These are phyloP conservation scores for Candida tetrigidarum DNA, from an alignment of 1,139 yeast genomes.

Conservation along the genomic window DNA sequence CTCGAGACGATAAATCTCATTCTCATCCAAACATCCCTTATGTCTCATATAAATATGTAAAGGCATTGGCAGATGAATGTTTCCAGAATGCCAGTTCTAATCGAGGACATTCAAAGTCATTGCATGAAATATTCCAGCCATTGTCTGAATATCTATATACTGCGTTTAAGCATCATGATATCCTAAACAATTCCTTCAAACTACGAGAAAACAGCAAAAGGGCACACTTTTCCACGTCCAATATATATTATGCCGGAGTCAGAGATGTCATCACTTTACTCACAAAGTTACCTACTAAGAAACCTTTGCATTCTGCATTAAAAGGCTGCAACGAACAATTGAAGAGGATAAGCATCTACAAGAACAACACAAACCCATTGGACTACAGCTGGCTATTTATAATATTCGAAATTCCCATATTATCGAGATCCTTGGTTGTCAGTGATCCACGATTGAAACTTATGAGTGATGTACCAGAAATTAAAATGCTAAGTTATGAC, in stretches of 20 bases:
- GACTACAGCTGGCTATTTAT: conserved; percentile 60
- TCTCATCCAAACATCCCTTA: conserved; percentile 19
- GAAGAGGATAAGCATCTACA: conserved; percentile 43
- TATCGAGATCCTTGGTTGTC: conserved; percentile 48
- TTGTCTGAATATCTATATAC: conserved; percentile 46
- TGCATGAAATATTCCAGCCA: conserved; percentile 53
- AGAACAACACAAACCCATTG: conserved; percentile 36
- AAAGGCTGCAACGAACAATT: conserved; percentile 52
- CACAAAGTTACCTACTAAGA: conserved; percentile 55
- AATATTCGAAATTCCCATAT: conserved; percentile 63
- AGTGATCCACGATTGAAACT: conserved; percentile 22
- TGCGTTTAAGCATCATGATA: conserved; percentile 43
- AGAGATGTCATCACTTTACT: conserved; percentile 45
- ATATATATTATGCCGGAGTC: conserved; percentile 52
- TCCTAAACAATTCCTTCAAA: conserved; percentile 56
- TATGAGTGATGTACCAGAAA: conserved; percentile 53
- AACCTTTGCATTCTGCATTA: conserved; percentile 60
- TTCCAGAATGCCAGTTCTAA: conserved; percentile 21
- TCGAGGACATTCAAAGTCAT: conserved; percentile 15
- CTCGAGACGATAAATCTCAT: conserved; percentile 3
- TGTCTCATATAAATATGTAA: conserved; percentile 32
- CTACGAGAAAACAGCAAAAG: conserved; percentile 25
- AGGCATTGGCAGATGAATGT: conserved; percentile 33
- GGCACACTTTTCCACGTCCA: conserved; percentile 43
- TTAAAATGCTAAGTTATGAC: conserved; percentile 62